Evolutionary conservation across 1,284 basidiomycete species (phyloP).

Genomic region (Puccinia hordei): DNA sequence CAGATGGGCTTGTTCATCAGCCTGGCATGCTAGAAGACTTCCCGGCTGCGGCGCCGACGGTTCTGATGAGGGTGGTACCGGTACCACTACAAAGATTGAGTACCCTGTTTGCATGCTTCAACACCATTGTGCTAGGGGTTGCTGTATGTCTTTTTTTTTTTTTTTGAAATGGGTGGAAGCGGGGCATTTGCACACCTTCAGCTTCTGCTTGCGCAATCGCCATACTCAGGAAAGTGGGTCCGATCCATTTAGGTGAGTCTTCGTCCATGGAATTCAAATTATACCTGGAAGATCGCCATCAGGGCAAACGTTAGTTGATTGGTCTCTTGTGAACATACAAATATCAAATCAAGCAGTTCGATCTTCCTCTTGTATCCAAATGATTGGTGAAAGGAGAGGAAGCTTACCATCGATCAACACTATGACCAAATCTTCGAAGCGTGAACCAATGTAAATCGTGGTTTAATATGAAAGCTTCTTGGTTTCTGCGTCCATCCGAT

Average conservation of each 20-base stretch:
- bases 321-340: constrained; percentile 59
- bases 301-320: background rate
- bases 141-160: background rate
- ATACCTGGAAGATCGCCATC: constrained; percentile 68
- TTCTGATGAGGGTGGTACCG: constrained; percentile 33
- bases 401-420: constrained; percentile 58
- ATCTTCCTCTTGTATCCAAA: background rate
- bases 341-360: background rate
- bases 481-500: constrained; percentile 64
- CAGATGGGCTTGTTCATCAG: constrained; percentile 36
- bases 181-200: constrained; percentile 65
- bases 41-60: constrained; percentile 36
- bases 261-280: constrained; percentile 79
- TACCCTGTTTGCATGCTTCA: constrained; percentile 31
- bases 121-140: background rate
- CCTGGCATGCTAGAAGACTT: constrained; percentile 26
- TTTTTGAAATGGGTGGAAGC: background rate
- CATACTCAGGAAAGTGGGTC: constrained; percentile 79
- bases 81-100: constrained; percentile 43
- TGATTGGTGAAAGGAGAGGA: background rate
- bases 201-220: constrained; percentile 81
- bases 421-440: constrained; percentile 74
- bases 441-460: constrained; percentile 85
- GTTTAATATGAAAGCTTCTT: constrained; percentile 86
- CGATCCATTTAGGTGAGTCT: constrained; percentile 74